phyloP scores from a whole-genome alignment of 139 green algal species.

The Asterochloris sp. region DNA sequence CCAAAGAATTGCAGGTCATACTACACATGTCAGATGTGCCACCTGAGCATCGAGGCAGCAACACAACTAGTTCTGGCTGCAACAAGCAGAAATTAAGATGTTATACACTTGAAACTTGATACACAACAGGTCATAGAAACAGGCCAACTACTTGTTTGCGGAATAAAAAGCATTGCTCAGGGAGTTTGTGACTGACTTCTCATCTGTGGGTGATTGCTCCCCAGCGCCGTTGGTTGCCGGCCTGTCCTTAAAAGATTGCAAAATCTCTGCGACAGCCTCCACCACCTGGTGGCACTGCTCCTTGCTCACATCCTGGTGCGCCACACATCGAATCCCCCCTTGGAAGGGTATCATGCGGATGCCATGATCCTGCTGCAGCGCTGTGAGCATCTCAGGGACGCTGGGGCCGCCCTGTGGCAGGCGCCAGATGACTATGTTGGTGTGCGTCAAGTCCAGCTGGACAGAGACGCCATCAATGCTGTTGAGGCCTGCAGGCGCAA shows the following conservation, averaged over 20 bases:
- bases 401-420: not conserved
- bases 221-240: no score
- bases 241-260: not conserved
- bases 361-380: not conserved
- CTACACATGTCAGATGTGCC: no score
- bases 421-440: slow-evolving; percentile 28
- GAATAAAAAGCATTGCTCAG: no score
- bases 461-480: not conserved
- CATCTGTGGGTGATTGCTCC: no score
- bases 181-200: no score
- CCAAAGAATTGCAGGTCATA: no score
- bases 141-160: no score
- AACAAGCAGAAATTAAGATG: no score
- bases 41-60: no score
- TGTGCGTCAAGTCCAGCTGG: slow-evolving; percentile 1
- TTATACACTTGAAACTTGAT: no score
- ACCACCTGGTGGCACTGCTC: slow-evolving; percentile 8
- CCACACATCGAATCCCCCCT: slow-evolving; percentile 5
- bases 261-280: not conserved
- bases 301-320: slow-evolving; percentile 12
- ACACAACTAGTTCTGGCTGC: no score
- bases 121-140: no score
- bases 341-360: not conserved
- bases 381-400: not conserved
- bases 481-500: slow-evolving; percentile 12